phyloP scores from a whole-genome alignment of 139 green algal genomes.

The Monoraphidium neglectum region DNA sequence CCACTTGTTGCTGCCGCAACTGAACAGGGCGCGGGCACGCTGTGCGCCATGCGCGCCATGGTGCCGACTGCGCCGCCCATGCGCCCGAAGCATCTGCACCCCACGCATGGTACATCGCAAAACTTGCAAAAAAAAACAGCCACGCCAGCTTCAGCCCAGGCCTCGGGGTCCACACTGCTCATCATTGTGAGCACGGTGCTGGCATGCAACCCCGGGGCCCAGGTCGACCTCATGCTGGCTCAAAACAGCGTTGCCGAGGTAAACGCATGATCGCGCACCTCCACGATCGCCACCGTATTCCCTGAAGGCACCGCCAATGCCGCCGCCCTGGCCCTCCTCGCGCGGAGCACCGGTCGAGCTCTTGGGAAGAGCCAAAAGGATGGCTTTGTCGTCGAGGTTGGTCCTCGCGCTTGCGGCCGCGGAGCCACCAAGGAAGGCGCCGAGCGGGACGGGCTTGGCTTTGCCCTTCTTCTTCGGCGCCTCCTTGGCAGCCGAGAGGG shows the following conservation, averaged over 20 bases:
- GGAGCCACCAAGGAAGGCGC: slow-evolving; percentile 59
- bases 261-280: slow-evolving; percentile 1
- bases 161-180: neutral
- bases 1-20: no score
- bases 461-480: slow-evolving; percentile 76
- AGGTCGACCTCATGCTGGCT: neutral
- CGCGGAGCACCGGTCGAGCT: slow-evolving; percentile 43
- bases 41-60: no score
- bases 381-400: slow-evolving; percentile 42
- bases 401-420: neutral
- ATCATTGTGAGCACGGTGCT: neutral
- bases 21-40: no score
- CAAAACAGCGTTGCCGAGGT: neutral
- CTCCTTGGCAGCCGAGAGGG: slow-evolving; percentile 53
- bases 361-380: slow-evolving; percentile 64
- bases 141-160: no score
- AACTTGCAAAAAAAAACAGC: no score
- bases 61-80: no score
- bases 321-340: slow-evolving; percentile 49
- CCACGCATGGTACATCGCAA: no score
- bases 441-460: slow-evolving; percentile 58
- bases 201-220: neutral
- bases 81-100: no score
- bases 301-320: slow-evolving; percentile 75
- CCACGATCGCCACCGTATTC: slow-evolving; percentile 70